phyloP scores from a whole-genome alignment of 202 grass and related monocot species.

The Hordeum pubiflorum region DNA sequence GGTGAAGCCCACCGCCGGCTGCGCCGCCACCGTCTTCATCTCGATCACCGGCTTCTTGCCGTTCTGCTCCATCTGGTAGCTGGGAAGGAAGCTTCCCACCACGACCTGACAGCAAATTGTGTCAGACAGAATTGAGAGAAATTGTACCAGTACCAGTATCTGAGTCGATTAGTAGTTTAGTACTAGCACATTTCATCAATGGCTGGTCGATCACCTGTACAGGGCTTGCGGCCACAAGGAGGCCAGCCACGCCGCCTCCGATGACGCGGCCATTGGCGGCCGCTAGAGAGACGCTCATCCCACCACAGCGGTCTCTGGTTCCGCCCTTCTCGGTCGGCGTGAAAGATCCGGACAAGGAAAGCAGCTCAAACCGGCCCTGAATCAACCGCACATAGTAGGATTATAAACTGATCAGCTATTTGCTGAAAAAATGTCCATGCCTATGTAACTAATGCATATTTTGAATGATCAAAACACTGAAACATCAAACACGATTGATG shows the following conservation, averaged over 20 bases:
- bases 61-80: conserved; percentile 56
- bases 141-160: neutral
- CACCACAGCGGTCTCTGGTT: conserved; percentile 61
- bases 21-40: conserved; percentile 21
- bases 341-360: conserved; percentile 68
- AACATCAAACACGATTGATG: neutral
- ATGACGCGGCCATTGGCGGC: conserved; percentile 67
- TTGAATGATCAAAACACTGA: too few species aligned
- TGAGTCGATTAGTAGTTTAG: too few species aligned
- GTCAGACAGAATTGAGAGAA: neutral
- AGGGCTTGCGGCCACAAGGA: conserved; percentile 62
- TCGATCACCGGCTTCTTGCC: conserved; percentile 48
- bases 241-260: conserved; percentile 61
- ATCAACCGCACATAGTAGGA: neutral
- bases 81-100: conserved; percentile 68
- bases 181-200: too few species aligned
- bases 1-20: conserved; percentile 42
- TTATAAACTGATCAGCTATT: neutral
- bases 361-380: conserved; percentile 64
- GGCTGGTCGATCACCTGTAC: conserved; percentile 42
- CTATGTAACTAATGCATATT: neutral
- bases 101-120: conserved; percentile 28
- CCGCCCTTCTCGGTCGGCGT: conserved; percentile 47
- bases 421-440: neutral
- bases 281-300: conserved; percentile 68